Evolutionary conservation across 345 rosid genomes (phyloP).

Genomic region (Noccaea caerulescens): DNA sequence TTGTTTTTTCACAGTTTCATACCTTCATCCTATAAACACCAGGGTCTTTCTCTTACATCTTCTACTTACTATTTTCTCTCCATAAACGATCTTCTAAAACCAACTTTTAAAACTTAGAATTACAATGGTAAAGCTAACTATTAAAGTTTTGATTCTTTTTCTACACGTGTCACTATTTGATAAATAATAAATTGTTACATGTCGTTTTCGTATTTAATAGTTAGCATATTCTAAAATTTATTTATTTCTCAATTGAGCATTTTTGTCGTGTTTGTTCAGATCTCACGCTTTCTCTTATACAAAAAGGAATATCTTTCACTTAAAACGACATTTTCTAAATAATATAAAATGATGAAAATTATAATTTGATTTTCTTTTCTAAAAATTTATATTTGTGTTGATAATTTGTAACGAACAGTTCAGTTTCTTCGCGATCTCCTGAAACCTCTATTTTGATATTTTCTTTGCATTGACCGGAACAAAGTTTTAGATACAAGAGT

Average conservation of each 20-base stretch:
- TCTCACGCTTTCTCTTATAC: neutral
- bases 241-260: neutral
- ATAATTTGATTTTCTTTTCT: neutral
- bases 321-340: neutral
- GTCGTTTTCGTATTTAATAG: neutral
- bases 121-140: too few relatives aligned
- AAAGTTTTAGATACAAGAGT: slow-evolving; percentile 29
- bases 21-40: too few relatives aligned
- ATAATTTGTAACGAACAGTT: slow-evolving; percentile 8
- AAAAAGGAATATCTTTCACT: neutral
- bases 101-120: too few relatives aligned
- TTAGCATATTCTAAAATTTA: neutral
- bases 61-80: too few relatives aligned
- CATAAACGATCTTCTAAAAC: too few relatives aligned
- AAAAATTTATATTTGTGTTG: too few relatives aligned
- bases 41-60: too few relatives aligned
- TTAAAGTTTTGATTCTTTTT: neutral
- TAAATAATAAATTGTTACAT: neutral
- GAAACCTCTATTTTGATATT: slow-evolving; percentile 45
- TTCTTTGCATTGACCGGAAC: slow-evolving; percentile 50
- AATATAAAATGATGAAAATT: neutral
- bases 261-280: neutral
- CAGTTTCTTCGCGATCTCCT: slow-evolving; percentile 30
- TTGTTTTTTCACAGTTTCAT: too few relatives aligned
- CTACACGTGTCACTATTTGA: neutral